These are phyloP conservation scores for Magnaporthiopsis incrustans DNA, from an alignment of 2,329 filamentous ascomycete genomes.

Conservation along the genomic window DNA sequence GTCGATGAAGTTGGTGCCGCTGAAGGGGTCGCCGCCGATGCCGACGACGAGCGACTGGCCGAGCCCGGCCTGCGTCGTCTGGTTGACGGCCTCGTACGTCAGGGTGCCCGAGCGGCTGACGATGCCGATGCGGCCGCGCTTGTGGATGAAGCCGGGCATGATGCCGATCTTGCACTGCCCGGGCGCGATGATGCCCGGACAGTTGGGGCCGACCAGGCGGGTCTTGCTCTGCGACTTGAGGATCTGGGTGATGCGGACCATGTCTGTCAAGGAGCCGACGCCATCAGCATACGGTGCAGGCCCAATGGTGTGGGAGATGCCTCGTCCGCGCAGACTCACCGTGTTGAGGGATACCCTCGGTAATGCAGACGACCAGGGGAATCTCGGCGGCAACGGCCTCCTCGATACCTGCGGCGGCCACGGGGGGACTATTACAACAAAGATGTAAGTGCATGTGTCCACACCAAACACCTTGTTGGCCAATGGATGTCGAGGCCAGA, in stretches of 20 bases:
- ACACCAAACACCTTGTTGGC: neutral
- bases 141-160: constrained; percentile 99
- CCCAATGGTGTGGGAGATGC: neutral
- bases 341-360: constrained; percentile 95
- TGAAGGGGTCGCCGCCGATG: constrained; percentile 97
- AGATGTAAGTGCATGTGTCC: constrained; percentile 13
- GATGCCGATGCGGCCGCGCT: constrained; percentile 96
- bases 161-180: constrained; percentile 99
- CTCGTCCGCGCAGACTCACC: constrained; percentile 46
- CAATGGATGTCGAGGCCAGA: constrained; percentile 17
- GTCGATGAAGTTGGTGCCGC: constrained; percentile 99
- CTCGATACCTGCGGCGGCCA: constrained; percentile 92
- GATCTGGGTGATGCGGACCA: constrained; percentile 98
- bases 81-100: constrained; percentile 99
- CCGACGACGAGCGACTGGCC: constrained; percentile 97
- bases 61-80: constrained; percentile 93
- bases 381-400: constrained; percentile 92
- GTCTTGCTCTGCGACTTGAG: constrained; percentile 97
- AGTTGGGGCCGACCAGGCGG: constrained; percentile 93
- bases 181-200: constrained; percentile 88
- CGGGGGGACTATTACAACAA: constrained; percentile 56
- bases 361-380: constrained; percentile 92
- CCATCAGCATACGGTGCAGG: neutral
- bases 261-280: constrained; percentile 51
- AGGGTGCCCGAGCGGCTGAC: constrained; percentile 97